Base-by-base conservation (phyloP, 176 grass and related monocot species). In the Saccharum spontaneum region DNA sequence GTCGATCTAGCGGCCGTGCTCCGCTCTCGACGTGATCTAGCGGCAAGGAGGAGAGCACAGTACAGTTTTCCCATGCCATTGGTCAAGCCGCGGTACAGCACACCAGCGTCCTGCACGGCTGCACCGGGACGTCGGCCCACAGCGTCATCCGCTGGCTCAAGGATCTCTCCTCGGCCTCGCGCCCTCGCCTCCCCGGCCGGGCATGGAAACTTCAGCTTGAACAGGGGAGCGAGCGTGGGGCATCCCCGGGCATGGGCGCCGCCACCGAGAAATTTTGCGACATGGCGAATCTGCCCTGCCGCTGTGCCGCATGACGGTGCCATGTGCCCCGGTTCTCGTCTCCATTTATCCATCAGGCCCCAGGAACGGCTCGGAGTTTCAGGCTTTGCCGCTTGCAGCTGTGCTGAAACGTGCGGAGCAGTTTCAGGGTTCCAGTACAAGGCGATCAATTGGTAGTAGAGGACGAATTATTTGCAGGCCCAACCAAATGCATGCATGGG, bases 401-500 rank as follows among this genome's bases (percentile, higher is more conserved):
- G 10, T 63, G 28, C 6, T 67, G 63, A 34, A 67, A 34, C 22
- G 63, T 8, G 66, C 16, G 22, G 66, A 20, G 30, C 15, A 67
- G 66, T 10, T 69, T 69, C 33, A 18, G 17, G 67, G 34, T 1
- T 69, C 1, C 18, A 12, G 67, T 70, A 70, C 64, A 59, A 36
- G 12, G 65, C 28, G 28, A 28, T 28, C 28, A 71, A 70, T 28
- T 1, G 30, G 28, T 20, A 67, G 12, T 4, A 17, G 49, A 54
- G 50, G 24, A 46, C 33, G 54, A 46, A 75, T 75, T 61, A 34
- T 81, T 76, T 80, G 26, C 76, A 45, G 46, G 30, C 70, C 26
- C 77, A 75, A 36, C 26, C 77, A 75, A 36, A 26, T 69, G 62
- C 2, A 46, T 4, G 12, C 83, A 69, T 69, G 52, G 34, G 20